Percentiles rank a stretch among this genome's conserved stretches.
These are phyloP conservation scores for Vigna hirtella DNA, from an alignment of 306 rosid genomes.

Conservation along the genomic window DNA sequence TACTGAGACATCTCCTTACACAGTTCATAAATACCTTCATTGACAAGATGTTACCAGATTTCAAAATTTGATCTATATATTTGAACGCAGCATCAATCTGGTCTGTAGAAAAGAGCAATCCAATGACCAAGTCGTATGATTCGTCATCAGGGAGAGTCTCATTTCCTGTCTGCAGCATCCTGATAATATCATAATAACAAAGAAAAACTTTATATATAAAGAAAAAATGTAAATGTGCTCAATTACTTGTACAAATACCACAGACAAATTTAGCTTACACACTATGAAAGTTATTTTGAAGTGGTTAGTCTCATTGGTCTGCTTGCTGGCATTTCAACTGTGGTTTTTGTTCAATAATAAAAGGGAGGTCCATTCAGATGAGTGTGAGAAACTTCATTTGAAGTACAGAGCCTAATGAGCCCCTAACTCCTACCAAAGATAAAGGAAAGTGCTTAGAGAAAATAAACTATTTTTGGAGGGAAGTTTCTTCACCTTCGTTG, in stretches of 20 bases:
- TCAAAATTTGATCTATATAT: conserved; percentile 72
- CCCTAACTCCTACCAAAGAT: too few relatives aligned
- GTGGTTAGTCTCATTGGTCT: background rate
- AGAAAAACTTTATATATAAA: conserved; percentile 35
- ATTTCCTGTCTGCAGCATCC: conserved; percentile 85
- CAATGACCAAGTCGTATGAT: conserved; percentile 79
- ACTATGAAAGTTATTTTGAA: background rate
- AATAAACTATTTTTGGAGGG: too few relatives aligned
- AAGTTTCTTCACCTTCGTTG: too few relatives aligned
- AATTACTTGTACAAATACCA: conserved; percentile 1
- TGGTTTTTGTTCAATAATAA: background rate
- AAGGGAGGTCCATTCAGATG: background rate
- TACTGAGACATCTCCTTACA: conserved; percentile 60
- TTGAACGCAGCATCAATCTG: conserved; percentile 75
- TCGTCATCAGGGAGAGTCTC: conserved; percentile 81
- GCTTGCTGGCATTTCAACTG: conserved; percentile 18
- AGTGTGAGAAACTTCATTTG: conserved; percentile 2
- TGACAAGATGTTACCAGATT: conserved; percentile 74
- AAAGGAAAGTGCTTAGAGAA: too few relatives aligned
- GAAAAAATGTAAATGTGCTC: conserved; percentile 3
- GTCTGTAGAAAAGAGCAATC: conserved; percentile 65
- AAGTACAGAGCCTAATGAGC: conserved; percentile 12
- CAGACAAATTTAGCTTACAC: background rate
- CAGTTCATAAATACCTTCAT: conserved; percentile 63
- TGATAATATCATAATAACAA: conserved; percentile 48